Conservation (phyloP, 2,329 filamentous ascomycete species). For the Alternaria dauci region DNA sequence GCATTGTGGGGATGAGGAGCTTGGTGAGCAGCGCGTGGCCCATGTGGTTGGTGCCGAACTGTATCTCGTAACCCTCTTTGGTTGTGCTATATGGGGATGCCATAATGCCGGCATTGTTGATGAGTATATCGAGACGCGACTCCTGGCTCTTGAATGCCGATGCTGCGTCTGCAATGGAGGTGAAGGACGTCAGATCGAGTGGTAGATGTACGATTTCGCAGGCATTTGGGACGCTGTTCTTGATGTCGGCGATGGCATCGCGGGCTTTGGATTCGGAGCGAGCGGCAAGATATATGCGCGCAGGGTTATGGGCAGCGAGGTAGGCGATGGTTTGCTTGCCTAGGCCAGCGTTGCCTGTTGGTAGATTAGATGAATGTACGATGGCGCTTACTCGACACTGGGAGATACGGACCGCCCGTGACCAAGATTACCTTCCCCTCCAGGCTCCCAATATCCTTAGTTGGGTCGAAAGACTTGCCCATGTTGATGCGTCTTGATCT, state of each 20-base stretch:
- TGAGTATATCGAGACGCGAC: slow-evolving; percentile 56
- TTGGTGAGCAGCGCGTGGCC: slow-evolving; percentile 61
- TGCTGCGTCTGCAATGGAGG: slow-evolving; percentile 51
- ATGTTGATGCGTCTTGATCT: slow-evolving; percentile 19
- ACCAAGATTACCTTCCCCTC: slow-evolving; percentile 48
- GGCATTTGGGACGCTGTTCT: slow-evolving; percentile 44
- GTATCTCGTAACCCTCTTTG: slow-evolving; percentile 59
- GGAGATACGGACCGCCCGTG: slow-evolving; percentile 42
- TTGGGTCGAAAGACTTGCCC: slow-evolving; percentile 38
- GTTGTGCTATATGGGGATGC: slow-evolving; percentile 50
- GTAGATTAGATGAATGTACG: slow-evolving; percentile 4
- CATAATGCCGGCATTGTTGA: slow-evolving; percentile 60
- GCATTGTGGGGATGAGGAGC: slow-evolving; percentile 55
- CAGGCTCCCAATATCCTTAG: slow-evolving; percentile 33
- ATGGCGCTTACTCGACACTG: background rate
- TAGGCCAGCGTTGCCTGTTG: slow-evolving; percentile 56
- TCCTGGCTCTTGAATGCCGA: slow-evolving; percentile 46
- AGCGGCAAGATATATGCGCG: slow-evolving; percentile 58
- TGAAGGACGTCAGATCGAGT: slow-evolving; percentile 55
- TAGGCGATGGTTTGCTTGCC: slow-evolving; percentile 57
- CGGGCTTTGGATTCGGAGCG: slow-evolving; percentile 54
- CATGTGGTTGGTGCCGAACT: slow-evolving; percentile 62
- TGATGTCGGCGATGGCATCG: slow-evolving; percentile 53
- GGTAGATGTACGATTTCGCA: slow-evolving; percentile 50
- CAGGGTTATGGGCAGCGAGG: slow-evolving; percentile 55